phyloP scores from a whole-genome alignment of 805 yeast species.

The Nakazawaea sp. region DNA sequence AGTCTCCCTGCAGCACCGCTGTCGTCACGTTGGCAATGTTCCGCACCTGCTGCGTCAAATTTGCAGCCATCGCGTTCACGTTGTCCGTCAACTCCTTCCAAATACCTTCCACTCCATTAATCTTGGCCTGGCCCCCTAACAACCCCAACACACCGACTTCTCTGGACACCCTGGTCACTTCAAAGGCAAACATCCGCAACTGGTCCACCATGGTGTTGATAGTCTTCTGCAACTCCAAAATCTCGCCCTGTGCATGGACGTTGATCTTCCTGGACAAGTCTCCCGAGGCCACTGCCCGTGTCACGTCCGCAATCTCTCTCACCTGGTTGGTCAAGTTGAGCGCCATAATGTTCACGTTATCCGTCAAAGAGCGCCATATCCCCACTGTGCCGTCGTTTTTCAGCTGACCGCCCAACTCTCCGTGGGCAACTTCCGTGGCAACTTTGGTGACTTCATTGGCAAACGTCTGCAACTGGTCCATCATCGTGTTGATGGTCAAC shows the following conservation, averaged over 20 bases:
- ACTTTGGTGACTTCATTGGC: conserved; percentile 79
- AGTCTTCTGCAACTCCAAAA: conserved; percentile 76
- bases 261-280: conserved; percentile 77
- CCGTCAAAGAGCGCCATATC: conserved; percentile 79
- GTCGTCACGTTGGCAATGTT: conserved; percentile 84
- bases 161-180: conserved; percentile 79
- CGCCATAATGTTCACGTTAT: conserved; percentile 86
- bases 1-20: conserved; percentile 80
- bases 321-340: conserved; percentile 80
- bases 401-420: conserved; percentile 86
- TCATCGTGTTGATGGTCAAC: conserved; percentile 79
- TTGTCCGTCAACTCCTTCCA: conserved; percentile 87
- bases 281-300: conserved; percentile 84
- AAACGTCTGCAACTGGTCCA: conserved; percentile 78
- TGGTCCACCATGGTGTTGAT: conserved; percentile 88
- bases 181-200: conserved; percentile 74
- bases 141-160: conserved; percentile 90
- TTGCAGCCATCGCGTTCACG: conserved; percentile 85
- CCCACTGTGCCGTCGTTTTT: conserved; percentile 82
- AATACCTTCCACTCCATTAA: conserved; percentile 74
- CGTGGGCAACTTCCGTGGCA: conserved; percentile 87
- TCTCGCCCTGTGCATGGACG: conserved; percentile 90
- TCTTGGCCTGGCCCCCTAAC: conserved; percentile 82
- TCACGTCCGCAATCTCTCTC: conserved; percentile 84
- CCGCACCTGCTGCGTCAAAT: conserved; percentile 82